A percentile compares a stretch with the other conserved stretches of the same genome.
These are phyloP conservation scores for Leccinum boreale DNA, from an alignment of 768 basidiomycete genomes.

Conservation along the genomic window DNA sequence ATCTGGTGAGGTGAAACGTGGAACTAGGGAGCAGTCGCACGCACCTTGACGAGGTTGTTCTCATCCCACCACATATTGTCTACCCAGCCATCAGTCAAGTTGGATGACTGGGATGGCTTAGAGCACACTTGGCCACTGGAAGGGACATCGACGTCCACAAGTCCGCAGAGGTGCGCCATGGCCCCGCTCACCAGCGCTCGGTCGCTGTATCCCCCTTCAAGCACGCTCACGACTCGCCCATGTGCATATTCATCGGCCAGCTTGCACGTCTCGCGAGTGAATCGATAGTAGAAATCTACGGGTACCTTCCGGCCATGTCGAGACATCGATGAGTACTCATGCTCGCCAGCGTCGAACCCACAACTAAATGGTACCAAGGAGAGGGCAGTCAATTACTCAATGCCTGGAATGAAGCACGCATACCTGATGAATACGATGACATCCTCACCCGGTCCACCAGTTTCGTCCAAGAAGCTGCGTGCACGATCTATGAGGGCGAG, in stretches of 20 bases:
- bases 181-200: conserved; percentile 80
- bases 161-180: conserved; percentile 76
- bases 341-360: conserved; percentile 93
- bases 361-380: conserved; percentile 46
- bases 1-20: not conserved
- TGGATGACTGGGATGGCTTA: not conserved
- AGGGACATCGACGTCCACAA: conserved; percentile 35
- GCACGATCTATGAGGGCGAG: conserved; percentile 62
- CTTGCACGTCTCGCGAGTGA: conserved; percentile 64
- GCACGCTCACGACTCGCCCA: conserved; percentile 78
- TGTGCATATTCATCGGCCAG: conserved; percentile 64
- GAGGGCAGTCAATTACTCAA: not conserved
- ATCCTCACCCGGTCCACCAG: conserved; percentile 62
- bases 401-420: conserved; percentile 5
- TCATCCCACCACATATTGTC: conserved; percentile 61
- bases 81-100: conserved; percentile 20
- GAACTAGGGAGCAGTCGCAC: not conserved
- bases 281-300: conserved; percentile 78
- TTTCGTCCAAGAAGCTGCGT: conserved; percentile 63
- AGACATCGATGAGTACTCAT: conserved; percentile 89
- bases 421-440: conserved; percentile 87
- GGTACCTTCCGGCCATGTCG: conserved; percentile 90
- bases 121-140: not conserved
- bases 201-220: conserved; percentile 96
- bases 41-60: conserved; percentile 57